phyloP scores from a whole-genome alignment of 441 rosid genomes.

The Erodium moschatum region DNA sequence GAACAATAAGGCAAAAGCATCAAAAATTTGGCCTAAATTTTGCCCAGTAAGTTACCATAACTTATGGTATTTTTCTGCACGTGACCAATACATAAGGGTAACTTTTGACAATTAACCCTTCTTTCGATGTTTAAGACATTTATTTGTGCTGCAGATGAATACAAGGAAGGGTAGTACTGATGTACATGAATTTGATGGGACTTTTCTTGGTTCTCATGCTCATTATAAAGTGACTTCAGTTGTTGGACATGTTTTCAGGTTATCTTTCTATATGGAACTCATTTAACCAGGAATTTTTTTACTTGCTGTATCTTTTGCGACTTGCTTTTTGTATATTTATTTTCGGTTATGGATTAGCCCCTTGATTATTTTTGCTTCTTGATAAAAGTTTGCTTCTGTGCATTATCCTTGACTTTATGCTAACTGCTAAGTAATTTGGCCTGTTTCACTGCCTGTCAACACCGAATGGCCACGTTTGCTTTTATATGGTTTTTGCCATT shows the following conservation, averaged over 20 bases:
- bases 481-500: not conserved
- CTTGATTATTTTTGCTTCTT: not conserved
- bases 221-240: slow-evolving; percentile 74
- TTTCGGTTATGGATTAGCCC: not conserved
- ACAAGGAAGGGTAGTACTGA: slow-evolving; percentile 75
- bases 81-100: too few species aligned
- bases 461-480: not conserved
- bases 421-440: not conserved
- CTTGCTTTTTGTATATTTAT: not conserved
- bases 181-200: slow-evolving; percentile 74
- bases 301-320: not conserved
- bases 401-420: not conserved
- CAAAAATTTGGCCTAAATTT: too few species aligned
- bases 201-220: slow-evolving; percentile 49
- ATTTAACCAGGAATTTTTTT: not conserved
- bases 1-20: too few species aligned
- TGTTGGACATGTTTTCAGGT: slow-evolving; percentile 93
- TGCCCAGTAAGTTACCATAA: too few species aligned
- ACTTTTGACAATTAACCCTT: too few species aligned
- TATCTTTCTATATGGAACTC: slow-evolving; percentile 12
- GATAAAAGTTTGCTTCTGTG: not conserved
- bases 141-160: slow-evolving; percentile 42
- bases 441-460: not conserved
- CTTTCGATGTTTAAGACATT: slow-evolving; percentile 4
- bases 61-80: too few species aligned